These are phyloP conservation scores for Zangia roseola DNA, from an alignment of 768 basidiomycete species.

Conservation along the genomic window DNA sequence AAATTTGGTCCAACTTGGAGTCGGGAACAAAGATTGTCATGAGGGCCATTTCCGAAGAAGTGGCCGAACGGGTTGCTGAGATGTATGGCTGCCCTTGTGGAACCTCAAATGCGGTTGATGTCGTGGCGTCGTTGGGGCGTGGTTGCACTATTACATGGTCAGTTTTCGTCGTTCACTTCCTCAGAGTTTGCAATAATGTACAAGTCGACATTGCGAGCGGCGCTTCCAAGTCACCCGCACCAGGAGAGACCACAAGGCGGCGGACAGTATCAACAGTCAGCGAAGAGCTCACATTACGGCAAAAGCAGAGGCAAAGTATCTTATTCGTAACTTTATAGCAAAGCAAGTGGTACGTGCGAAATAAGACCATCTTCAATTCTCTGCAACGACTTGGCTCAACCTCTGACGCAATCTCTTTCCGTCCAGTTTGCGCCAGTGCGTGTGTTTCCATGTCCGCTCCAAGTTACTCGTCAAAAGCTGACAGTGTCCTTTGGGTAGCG, in stretches of 20 bases:
- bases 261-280: too few species aligned
- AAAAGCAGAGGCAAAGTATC: not conserved
- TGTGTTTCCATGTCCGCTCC: not conserved
- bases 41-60: constrained; percentile 4
- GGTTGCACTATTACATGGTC: constrained; percentile 3
- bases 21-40: constrained; percentile 1
- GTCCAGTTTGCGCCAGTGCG: not conserved
- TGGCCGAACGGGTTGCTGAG: not conserved
- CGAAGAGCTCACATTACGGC: too few species aligned
- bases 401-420: not conserved
- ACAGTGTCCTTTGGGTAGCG: not conserved
- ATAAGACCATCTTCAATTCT: too few species aligned
- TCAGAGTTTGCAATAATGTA: not conserved
- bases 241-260: too few species aligned
- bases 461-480: not conserved
- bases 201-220: constrained; percentile 4
- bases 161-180: not conserved
- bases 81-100: constrained; percentile 5
- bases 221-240: not conserved
- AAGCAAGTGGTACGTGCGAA: not conserved
- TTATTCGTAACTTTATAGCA: constrained; percentile 4
- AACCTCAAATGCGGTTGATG: not conserved
- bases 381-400: not conserved
- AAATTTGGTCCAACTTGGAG: not conserved
- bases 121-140: not conserved